phyloP scores from a whole-genome alignment of 371 early-diverging fungal species.

The Mortierella sp. region DNA sequence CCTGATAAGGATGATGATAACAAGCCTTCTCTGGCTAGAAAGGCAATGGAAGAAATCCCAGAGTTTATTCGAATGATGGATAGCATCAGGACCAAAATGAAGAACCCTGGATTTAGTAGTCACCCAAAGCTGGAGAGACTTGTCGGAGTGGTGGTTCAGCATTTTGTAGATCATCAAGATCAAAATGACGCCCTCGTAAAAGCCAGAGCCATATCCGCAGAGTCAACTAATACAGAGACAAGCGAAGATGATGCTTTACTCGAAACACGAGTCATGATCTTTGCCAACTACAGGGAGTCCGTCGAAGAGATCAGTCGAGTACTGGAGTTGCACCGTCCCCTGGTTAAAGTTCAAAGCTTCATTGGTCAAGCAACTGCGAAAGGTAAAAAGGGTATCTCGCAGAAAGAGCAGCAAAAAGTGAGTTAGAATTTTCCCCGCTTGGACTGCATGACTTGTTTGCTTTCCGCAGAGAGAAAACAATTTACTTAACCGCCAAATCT shows the following conservation, averaged over 20 bases:
- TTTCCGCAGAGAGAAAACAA: no score
- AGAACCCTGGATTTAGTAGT: constrained; percentile 67
- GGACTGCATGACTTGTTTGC: neutral
- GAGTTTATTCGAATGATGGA: constrained; percentile 60
- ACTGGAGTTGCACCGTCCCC: constrained; percentile 73
- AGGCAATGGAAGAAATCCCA: constrained; percentile 54
- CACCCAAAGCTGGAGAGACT: constrained; percentile 89
- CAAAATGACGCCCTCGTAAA: constrained; percentile 17
- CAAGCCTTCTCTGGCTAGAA: constrained; percentile 44
- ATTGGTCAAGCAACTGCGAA: constrained; percentile 85
- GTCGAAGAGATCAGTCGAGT: constrained; percentile 87
- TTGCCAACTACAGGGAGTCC: constrained; percentile 88
- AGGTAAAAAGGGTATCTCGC: constrained; percentile 79
- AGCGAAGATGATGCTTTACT: neutral
- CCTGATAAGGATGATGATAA: constrained; percentile 21
- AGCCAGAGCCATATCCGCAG: constrained; percentile 11
- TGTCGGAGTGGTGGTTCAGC: constrained; percentile 72
- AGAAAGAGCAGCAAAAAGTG: constrained; percentile 88
- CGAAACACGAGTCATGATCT: constrained; percentile 87
- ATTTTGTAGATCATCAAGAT: constrained; percentile 68
- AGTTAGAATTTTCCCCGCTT: neutral
- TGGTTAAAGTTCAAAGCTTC: constrained; percentile 80
- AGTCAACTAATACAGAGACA: neutral
- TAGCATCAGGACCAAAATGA: constrained; percentile 50
- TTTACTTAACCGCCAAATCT: neutral